Base-by-base conservation (phyloP, 2,329 filamentous ascomycete species). In the Tolypocladium album region DNA sequence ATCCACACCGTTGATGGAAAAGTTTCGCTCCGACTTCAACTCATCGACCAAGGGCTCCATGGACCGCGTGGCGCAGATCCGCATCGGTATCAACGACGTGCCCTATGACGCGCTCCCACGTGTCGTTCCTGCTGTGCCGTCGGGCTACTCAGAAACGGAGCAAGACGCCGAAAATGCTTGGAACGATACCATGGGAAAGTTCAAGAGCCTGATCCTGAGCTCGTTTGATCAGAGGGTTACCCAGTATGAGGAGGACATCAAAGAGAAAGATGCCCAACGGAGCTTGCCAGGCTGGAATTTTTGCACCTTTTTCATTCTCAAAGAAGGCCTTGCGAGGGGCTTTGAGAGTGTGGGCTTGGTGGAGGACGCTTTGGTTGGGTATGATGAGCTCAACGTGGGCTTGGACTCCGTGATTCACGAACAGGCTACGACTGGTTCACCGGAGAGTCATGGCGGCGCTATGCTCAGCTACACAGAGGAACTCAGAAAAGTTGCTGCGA, bases 261-360 rank as follows among this genome's bases (percentile, higher is more conserved):
- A 90, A 63, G 94, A 97, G 72, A 94, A 92, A 69, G 93, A 97
- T 67, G 84, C 88, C 0, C 92, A 97, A 71, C 83, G 93, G 55
- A 87, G 80, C 40, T 76, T 99, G 22, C 94, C 94, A 0, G 94
- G 94, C 0, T 99, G 94, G 94, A 99, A 99, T 70, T 99, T 99
- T 71, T 97, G 94, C 74, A 99, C 94, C 0, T 99, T 99, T 71
- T 99, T 99, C 71, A 92, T 99, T 20, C 80, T 99, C 11, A 99
- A 99, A 69, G 94, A 99, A 72, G 94, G 94, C 0, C 77, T 99
- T 42, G 93, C 94, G 1, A 84, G 90, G 65, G 95, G 93, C 0
- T 96, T 99, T 66, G 95, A 99, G 72, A 97, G 90, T 70, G 92
- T 97, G 3, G 95, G 95, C 0, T 79, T 99, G 12, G 90, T 97